Evolutionary conservation across 805 yeast genomes (phyloP).

Genomic region (Candida chilensis): DNA sequence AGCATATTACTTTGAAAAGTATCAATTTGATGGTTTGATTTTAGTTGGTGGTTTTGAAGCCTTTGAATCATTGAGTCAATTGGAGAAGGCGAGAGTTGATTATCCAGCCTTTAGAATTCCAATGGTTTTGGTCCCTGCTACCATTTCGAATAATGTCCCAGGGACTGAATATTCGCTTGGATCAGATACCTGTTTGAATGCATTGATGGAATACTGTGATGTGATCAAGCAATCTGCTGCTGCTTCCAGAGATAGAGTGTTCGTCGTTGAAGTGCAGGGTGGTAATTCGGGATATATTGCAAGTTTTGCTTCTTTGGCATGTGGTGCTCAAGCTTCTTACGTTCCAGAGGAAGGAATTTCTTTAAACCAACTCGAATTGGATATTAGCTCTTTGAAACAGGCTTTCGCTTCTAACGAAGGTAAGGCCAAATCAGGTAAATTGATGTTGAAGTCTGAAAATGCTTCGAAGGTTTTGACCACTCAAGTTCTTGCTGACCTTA

Average conservation of each 20-base stretch:
- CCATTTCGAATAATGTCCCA: constrained; percentile 97
- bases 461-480: constrained; percentile 81
- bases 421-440: constrained; percentile 74
- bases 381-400: constrained; percentile 59
- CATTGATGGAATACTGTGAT: constrained; percentile 88
- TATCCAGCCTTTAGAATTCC: constrained; percentile 95
- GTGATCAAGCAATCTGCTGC: constrained; percentile 92
- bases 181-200: constrained; percentile 89
- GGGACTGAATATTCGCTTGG: constrained; percentile 97
- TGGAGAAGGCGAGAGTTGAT: constrained; percentile 62
- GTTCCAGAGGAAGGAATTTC: constrained; percentile 80
- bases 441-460: constrained; percentile 74
- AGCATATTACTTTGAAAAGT: constrained; percentile 89
- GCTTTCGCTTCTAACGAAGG: constrained; percentile 71
- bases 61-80: constrained; percentile 74
- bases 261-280: constrained; percentile 97
- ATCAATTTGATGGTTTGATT: constrained; percentile 78
- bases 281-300: constrained; percentile 95
- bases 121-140: constrained; percentile 88
- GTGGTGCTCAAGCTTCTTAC: constrained; percentile 89
- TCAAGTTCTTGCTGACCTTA: constrained; percentile 72
- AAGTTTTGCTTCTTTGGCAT: constrained; percentile 70
- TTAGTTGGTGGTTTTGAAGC: constrained; percentile 98
- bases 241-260: constrained; percentile 87
- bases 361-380: constrained; percentile 63